Percentiles rank a stretch among this genome's conserved stretches.
phyloP scores from a whole-genome alignment of 2,329 filamentous ascomycete genomes.

The Xylariaceae sp. region DNA sequence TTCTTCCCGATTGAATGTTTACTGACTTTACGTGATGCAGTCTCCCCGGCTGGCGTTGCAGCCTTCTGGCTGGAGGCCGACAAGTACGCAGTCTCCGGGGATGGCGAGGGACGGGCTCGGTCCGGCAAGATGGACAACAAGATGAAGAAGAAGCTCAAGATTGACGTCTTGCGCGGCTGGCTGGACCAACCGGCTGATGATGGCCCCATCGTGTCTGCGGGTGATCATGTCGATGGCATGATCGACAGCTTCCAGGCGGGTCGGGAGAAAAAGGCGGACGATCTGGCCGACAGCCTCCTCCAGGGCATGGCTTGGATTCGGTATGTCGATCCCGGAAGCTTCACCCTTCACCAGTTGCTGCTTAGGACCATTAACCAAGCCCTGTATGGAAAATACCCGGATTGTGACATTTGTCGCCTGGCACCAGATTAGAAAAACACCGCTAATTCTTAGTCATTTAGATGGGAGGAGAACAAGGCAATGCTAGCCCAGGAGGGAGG shows the following conservation, averaged over 20 bases:
- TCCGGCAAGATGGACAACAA: conserved; percentile 1
- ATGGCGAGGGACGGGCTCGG: neutral
- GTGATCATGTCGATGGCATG: no score
- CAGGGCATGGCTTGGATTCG: conserved; percentile 71
- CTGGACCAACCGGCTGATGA: conserved; percentile 24
- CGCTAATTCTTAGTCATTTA: no score
- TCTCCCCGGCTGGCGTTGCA: conserved; percentile 26
- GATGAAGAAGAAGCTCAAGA: conserved; percentile 43
- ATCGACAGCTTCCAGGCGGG: no score
- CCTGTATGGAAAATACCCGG: no score
- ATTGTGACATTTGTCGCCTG: no score
- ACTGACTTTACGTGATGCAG: no score
- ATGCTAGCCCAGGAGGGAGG: conserved; percentile 23
- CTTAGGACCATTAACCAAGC: no score
- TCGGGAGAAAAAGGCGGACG: conserved; percentile 62
- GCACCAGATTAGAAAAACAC: no score
- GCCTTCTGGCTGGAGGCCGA: conserved; percentile 7
- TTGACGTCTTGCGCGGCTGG: conserved; percentile 53
- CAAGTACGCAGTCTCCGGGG: no score
- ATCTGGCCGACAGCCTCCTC: conserved; percentile 71
- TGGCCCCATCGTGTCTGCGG: conserved; percentile 10
- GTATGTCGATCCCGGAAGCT: no score
- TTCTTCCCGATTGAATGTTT: no score
- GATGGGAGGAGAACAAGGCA: conserved; percentile 60
- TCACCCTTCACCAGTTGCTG: no score